Percentiles rank a stretch among this genome's conserved stretches.
phyloP scores from a whole-genome alignment of 1,139 yeast genomes.

The Hansenula sp. region DNA sequence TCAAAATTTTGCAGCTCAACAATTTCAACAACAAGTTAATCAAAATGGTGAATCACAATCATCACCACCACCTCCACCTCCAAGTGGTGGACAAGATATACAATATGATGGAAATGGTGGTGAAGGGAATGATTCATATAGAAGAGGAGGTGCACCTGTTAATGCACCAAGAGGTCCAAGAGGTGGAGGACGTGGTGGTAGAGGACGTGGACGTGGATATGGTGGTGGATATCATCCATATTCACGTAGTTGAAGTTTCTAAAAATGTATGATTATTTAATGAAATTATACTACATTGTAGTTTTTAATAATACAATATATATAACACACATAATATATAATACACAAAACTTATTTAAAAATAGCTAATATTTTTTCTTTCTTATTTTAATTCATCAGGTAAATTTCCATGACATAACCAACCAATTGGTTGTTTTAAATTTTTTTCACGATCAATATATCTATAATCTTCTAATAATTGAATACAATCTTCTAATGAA shows the following conservation, averaged over 20 bases:
- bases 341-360: not conserved
- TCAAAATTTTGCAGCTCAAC: too few species aligned
- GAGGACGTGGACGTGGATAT: constrained; percentile 24
- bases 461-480: constrained; percentile 31
- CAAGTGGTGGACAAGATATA: constrained; percentile 3
- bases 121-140: constrained; percentile 7
- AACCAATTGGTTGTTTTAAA: constrained; percentile 35
- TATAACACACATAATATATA: not conserved
- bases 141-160: constrained; percentile 15
- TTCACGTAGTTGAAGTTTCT: constrained; percentile 7
- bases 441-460: constrained; percentile 27
- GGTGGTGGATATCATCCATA: constrained; percentile 30
- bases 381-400: constrained; percentile 16
- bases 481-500: constrained; percentile 28
- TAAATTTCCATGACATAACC: constrained; percentile 31
- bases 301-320: not conserved
- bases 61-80: constrained; percentile 9
- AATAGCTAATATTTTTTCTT: not conserved
- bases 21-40: constrained; percentile 14
- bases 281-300: not conserved
- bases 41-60: constrained; percentile 16
- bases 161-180: constrained; percentile 34
- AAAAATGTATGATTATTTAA: too few species aligned
- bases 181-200: constrained; percentile 17
- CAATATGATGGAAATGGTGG: constrained; percentile 20